Conservation (phyloP, 768 basidiomycete genomes). For the Rhizopogon rudus region DNA sequence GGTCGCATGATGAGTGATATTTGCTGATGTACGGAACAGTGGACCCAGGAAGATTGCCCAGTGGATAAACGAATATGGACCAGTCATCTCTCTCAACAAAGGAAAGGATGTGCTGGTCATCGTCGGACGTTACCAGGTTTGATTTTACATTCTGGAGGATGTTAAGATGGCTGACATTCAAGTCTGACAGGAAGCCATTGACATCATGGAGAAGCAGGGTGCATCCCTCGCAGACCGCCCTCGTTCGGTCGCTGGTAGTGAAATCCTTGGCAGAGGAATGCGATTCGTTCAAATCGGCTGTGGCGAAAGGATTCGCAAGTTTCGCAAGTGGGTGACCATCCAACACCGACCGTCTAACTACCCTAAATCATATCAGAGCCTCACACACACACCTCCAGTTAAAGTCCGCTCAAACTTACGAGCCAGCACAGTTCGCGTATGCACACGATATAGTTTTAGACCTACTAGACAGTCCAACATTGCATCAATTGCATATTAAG, state of each 20-base stretch:
- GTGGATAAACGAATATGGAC: slow-evolving; percentile 8
- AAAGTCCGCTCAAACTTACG: slow-evolving; percentile 40
- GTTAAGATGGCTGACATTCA: slow-evolving; percentile 11
- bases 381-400: slow-evolving; percentile 51
- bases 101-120: slow-evolving; percentile 3
- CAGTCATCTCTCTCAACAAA: slow-evolving; percentile 3
- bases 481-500: slow-evolving; percentile 19
- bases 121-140: slow-evolving; percentile 6
- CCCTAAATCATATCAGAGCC: slow-evolving; percentile 27
- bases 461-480: slow-evolving; percentile 18
- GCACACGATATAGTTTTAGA: slow-evolving; percentile 17
- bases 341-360: slow-evolving; percentile 1
- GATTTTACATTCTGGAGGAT: neutral
- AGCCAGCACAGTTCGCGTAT: slow-evolving; percentile 39
- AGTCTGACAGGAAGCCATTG: slow-evolving; percentile 35
- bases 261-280: slow-evolving; percentile 57
- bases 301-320: slow-evolving; percentile 54
- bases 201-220: slow-evolving; percentile 58
- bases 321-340: slow-evolving; percentile 37
- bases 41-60: slow-evolving; percentile 1
- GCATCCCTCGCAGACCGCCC: slow-evolving; percentile 48
- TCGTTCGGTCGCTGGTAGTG: slow-evolving; percentile 46
- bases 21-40: neutral
- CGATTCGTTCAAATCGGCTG: slow-evolving; percentile 45
- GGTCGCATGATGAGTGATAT: too few relatives aligned